These are phyloP conservation scores for Serendipita sp. DNA, from an alignment of 768 basidiomycete species.

Conservation along the genomic window DNA sequence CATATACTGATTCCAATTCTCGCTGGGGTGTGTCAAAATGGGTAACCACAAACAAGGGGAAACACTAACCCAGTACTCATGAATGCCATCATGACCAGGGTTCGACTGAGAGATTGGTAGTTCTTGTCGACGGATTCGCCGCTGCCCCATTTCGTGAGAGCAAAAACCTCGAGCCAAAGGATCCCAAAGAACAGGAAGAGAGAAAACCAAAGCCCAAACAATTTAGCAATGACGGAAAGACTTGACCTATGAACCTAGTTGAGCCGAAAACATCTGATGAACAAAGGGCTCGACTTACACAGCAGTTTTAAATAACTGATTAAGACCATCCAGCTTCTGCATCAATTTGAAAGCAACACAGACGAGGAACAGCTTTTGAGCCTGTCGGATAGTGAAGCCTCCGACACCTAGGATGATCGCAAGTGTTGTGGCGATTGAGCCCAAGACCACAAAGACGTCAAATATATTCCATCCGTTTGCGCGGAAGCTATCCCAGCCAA, in stretches of 20 bases:
- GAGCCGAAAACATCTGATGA: constrained; percentile 4
- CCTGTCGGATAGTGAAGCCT: constrained; percentile 30
- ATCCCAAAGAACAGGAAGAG: constrained; percentile 87
- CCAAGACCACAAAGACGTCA: constrained; percentile 62
- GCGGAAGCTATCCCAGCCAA: constrained; percentile 72
- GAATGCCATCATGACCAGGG: constrained; percentile 79
- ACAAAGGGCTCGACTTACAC: constrained; percentile 37
- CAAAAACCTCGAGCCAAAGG: constrained; percentile 78
- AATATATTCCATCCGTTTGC: constrained; percentile 91
- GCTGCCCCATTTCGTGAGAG: constrained; percentile 70
- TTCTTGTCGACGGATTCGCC: constrained; percentile 56
- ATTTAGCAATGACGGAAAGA: constrained; percentile 67
- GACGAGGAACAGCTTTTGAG: constrained; percentile 85
- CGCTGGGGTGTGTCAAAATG: constrained; percentile 29
- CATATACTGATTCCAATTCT: constrained; percentile 97
- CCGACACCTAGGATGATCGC: constrained; percentile 41
- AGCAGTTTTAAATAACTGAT: constrained; percentile 92
- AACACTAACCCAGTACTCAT: constrained; percentile 74
- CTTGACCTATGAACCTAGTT: constrained; percentile 40
- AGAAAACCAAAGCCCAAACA: constrained; percentile 76
- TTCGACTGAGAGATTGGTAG: constrained; percentile 59
- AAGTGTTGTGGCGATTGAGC: constrained; percentile 71
- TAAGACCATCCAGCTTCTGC: constrained; percentile 70
- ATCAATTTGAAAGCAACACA: constrained; percentile 89
- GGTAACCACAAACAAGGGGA: background rate